These are phyloP conservation scores for Vigna hirtella DNA, from an alignment of 306 rosid genomes.

Conservation along the genomic window DNA sequence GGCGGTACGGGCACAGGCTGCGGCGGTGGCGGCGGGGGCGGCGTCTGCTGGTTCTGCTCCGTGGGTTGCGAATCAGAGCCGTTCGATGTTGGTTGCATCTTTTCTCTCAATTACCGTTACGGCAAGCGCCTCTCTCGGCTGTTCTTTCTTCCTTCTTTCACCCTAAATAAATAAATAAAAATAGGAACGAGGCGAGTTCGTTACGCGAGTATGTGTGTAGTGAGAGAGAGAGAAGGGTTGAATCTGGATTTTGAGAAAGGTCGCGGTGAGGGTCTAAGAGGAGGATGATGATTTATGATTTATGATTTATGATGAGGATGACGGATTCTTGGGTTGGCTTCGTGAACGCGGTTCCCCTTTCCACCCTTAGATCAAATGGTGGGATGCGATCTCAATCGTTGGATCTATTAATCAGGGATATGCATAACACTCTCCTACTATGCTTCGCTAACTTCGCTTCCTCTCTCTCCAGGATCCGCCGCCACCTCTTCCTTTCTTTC, in stretches of 20 bases:
- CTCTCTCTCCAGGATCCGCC: conserved; percentile 69
- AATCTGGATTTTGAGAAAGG: conserved; percentile 44
- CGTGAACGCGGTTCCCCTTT: conserved; percentile 56
- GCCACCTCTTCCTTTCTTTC: conserved; percentile 60
- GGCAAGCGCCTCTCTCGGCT: background rate
- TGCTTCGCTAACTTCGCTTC: background rate
- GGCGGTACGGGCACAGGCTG: conserved; percentile 50
- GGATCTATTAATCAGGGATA: conserved; percentile 50
- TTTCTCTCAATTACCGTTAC: background rate
- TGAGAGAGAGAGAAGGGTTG: conserved; percentile 10
- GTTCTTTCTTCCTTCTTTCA: background rate
- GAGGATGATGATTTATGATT: conserved; percentile 35
- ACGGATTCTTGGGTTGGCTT: conserved; percentile 64
- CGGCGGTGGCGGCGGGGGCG: conserved; percentile 36
- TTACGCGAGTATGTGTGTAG: background rate
- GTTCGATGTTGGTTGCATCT: conserved; percentile 74
- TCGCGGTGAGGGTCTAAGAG: conserved; percentile 50
- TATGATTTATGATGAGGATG: conserved; percentile 57
- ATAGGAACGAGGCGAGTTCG: background rate
- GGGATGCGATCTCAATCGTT: conserved; percentile 47
- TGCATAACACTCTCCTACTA: conserved; percentile 32
- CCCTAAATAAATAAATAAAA: background rate
- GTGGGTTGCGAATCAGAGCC: conserved; percentile 69
- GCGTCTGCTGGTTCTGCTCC: conserved; percentile 48
- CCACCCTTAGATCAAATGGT: conserved; percentile 54